Evolutionary conservation across 331 rosid genomes (phyloP).

Genomic region (Rosa hybrid): DNA sequence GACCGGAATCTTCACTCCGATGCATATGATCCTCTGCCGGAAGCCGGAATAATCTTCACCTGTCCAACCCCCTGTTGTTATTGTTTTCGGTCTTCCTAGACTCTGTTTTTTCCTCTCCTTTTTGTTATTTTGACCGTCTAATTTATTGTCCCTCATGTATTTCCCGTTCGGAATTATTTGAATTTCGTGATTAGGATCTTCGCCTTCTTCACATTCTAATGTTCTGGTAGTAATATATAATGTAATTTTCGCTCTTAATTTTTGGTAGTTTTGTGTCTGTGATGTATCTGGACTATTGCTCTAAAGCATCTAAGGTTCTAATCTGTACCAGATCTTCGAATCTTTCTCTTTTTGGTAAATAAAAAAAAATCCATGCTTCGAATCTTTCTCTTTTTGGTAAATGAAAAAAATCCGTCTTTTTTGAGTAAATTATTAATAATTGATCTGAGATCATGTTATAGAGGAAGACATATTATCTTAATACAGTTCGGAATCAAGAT

Average conservation of each 20-base stretch:
- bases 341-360: background rate
- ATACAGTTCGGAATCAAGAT: too few relatives aligned
- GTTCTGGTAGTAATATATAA: background rate
- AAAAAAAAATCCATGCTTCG: background rate
- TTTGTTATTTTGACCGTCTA: constrained; percentile 6
- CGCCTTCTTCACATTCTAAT: background rate
- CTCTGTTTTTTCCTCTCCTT: too few relatives aligned
- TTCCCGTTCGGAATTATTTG: constrained; percentile 39
- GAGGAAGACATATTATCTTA: background rate
- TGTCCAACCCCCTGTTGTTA: constrained; percentile 2
- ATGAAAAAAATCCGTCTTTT: too few relatives aligned
- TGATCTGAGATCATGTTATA: background rate
- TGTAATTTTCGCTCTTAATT: background rate
- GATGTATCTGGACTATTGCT: background rate
- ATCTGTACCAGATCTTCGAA: background rate
- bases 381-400: too few relatives aligned
- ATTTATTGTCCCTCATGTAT: constrained; percentile 38
- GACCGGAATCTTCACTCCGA: constrained; percentile 81
- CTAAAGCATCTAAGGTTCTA: background rate
- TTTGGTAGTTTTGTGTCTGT: background rate
- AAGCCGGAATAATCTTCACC: constrained; percentile 44
- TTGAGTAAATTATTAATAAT: background rate
- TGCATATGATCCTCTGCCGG: constrained; percentile 92
- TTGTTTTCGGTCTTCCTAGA: background rate
- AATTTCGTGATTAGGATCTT: constrained; percentile 25